Evolutionary conservation across 2,329 filamentous ascomycete species (phyloP).

Genomic region (Hypoxylon sp.): DNA sequence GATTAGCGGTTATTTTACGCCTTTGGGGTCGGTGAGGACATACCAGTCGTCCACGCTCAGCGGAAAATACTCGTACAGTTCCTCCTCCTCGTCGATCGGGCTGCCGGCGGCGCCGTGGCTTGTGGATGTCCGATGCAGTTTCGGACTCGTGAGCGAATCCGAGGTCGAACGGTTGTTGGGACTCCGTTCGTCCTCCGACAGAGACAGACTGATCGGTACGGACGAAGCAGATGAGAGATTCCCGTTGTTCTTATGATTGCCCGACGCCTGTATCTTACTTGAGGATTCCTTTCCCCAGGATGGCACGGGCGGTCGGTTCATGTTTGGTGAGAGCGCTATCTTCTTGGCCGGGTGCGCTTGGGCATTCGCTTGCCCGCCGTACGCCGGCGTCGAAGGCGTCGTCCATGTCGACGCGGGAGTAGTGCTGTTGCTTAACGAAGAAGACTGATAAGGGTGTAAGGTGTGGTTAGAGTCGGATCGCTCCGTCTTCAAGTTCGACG

Average conservation of each 20-base stretch:
- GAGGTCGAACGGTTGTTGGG: conserved; percentile 59
- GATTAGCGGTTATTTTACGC: neutral
- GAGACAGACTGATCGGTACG: conserved; percentile 59
- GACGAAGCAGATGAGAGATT: conserved; percentile 39
- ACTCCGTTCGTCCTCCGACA: conserved; percentile 68
- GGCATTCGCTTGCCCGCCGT: conserved; percentile 41
- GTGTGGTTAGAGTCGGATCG: conserved; percentile 40
- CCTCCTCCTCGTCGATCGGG: conserved; percentile 78
- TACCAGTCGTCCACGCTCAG: conserved; percentile 88
- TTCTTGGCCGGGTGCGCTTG: conserved; percentile 60
- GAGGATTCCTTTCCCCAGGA: conserved; percentile 52
- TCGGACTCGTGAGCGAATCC: conserved; percentile 59
- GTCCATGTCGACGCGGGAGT: conserved; percentile 49
- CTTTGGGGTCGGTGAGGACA: conserved; percentile 31
- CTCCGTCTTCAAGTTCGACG: conserved; percentile 45
- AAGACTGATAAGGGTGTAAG: conserved; percentile 41
- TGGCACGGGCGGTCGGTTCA: conserved; percentile 62
- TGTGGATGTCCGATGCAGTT: conserved; percentile 42
- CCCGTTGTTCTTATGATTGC: conserved; percentile 39
- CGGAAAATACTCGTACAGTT: conserved; percentile 94
- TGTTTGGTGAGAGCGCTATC: conserved; percentile 59
- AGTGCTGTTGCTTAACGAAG: conserved; percentile 33
- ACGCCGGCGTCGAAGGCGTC: conserved; percentile 44
- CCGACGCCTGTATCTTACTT: conserved; percentile 36
- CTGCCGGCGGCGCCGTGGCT: conserved; percentile 60